These are phyloP conservation scores for Hypoxylon rickii DNA, from an alignment of 495 filamentous ascomycete genomes.

Conservation along the genomic window DNA sequence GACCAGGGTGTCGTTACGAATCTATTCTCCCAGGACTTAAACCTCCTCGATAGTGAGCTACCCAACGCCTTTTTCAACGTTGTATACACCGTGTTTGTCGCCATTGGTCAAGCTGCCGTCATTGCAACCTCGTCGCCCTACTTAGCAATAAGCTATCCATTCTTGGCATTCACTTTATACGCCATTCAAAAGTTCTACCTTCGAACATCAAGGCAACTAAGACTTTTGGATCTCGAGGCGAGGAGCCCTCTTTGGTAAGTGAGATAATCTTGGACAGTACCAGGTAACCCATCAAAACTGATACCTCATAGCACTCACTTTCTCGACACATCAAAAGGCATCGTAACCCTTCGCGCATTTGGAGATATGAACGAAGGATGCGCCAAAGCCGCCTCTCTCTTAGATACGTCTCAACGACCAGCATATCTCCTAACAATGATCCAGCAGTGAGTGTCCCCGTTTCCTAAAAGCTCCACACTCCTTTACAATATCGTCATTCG, in stretches of 20 bases:
- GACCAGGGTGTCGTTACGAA: too few relatives aligned
- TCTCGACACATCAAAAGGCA: conserved; percentile 54
- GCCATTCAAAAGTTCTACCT: conserved; percentile 63
- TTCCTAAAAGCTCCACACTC: too few relatives aligned
- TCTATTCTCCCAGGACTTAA: too few relatives aligned
- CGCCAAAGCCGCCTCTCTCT: conserved; percentile 48
- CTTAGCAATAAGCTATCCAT: conserved; percentile 33
- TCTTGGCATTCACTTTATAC: conserved; percentile 45
- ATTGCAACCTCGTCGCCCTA: conserved; percentile 39
- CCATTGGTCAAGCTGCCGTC: conserved; percentile 38
- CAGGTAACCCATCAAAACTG: background rate
- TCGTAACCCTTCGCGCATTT: conserved; percentile 61
- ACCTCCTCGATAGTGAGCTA: too few relatives aligned
- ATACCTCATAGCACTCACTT: conserved; percentile 48
- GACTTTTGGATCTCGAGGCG: conserved; percentile 62
- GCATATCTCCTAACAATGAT: conserved; percentile 63
- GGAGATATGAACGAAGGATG: conserved; percentile 50
- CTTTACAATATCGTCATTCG: too few relatives aligned
- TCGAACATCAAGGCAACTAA: conserved; percentile 63
- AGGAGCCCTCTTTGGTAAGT: conserved; percentile 46
- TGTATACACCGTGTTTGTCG: conserved; percentile 11
- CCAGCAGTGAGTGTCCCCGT: conserved; percentile 43
- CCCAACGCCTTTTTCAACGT: conserved; percentile 26
- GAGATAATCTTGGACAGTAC: background rate
- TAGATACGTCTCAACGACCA: conserved; percentile 61